Percentiles rank a stretch among this genome's conserved stretches.
phyloP scores from a whole-genome alignment of 306 rosid genomes.

The Dryas octopetala region DNA sequence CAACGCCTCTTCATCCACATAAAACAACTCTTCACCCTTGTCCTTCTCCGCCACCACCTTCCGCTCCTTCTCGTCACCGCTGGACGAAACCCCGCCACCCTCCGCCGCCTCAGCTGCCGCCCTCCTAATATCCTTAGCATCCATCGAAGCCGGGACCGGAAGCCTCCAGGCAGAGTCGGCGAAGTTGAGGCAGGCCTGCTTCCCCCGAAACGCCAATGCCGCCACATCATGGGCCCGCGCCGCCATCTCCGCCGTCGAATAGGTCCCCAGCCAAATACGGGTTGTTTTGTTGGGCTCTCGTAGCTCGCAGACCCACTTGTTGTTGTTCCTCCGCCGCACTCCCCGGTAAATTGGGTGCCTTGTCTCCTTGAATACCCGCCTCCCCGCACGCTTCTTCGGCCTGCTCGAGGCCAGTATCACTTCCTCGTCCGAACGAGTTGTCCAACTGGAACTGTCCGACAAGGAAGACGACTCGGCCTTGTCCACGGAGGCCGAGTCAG shows the following conservation, averaged over 20 bases:
- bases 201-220: slow-evolving; percentile 54
- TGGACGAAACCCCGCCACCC: slow-evolving; percentile 12
- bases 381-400: slow-evolving; percentile 74
- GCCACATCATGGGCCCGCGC: slow-evolving; percentile 94
- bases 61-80: background rate
- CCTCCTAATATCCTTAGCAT: slow-evolving; percentile 45
- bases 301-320: slow-evolving; percentile 90
- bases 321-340: slow-evolving; percentile 59
- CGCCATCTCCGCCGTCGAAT: slow-evolving; percentile 73
- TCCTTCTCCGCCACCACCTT: background rate
- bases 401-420: slow-evolving; percentile 48
- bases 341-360: slow-evolving; percentile 84
- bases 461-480: slow-evolving; percentile 11
- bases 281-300: slow-evolving; percentile 63
- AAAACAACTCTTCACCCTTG: background rate
- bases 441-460: slow-evolving; percentile 16
- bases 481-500: slow-evolving; percentile 3
- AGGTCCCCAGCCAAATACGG: slow-evolving; percentile 85
- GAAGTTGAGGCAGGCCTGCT: slow-evolving; percentile 70
- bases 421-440: slow-evolving; percentile 39
- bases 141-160: slow-evolving; percentile 38
- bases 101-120: slow-evolving; percentile 64
- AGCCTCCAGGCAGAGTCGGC: slow-evolving; percentile 66
- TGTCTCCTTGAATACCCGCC: slow-evolving; percentile 67
- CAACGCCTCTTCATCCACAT: slow-evolving; percentile 35